Conservation (phyloP, 345 rosid species). For the Salix purpurea region DNA sequence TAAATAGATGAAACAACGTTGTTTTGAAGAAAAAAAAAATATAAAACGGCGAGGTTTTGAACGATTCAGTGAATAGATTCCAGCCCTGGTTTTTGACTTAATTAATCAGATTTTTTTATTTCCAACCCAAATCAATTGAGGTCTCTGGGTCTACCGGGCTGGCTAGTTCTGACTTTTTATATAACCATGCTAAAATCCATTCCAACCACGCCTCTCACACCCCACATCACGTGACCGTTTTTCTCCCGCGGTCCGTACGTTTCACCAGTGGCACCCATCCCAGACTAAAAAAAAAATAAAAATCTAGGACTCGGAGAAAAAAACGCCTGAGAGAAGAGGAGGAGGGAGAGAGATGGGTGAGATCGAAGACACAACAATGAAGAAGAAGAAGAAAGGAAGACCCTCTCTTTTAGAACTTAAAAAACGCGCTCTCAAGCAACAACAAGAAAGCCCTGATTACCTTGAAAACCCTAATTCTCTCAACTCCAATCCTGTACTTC, state of each 20-base stretch:
- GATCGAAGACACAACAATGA: slow-evolving; percentile 46
- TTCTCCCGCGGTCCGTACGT: slow-evolving; percentile 9
- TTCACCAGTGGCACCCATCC: slow-evolving; percentile 23
- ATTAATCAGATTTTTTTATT: too few relatives aligned
- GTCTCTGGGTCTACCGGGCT: too few relatives aligned
- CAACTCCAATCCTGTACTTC: slow-evolving; percentile 22
- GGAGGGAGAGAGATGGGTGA: slow-evolving; percentile 22
- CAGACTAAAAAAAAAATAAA: too few relatives aligned
- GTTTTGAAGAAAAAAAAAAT: too few relatives aligned
- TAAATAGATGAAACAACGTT: too few relatives aligned
- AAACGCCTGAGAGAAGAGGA: slow-evolving; percentile 25
- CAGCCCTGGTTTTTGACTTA: too few relatives aligned
- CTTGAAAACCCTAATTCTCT: slow-evolving; percentile 52
- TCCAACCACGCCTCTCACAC: neutral
- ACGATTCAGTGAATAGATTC: too few relatives aligned
- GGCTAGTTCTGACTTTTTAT: too few relatives aligned
- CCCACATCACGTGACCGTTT: neutral
- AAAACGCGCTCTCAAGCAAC: slow-evolving; percentile 67
- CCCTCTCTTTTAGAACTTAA: slow-evolving; percentile 92
- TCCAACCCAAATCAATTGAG: too few relatives aligned
- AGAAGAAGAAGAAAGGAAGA: slow-evolving; percentile 88
- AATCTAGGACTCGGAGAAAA: neutral
- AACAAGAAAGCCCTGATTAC: slow-evolving; percentile 30
- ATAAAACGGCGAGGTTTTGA: too few relatives aligned
- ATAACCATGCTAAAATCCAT: neutral